Base-by-base conservation (phyloP, 2,329 filamentous ascomycete genomes). In the Colletotrichum lentis region DNA sequence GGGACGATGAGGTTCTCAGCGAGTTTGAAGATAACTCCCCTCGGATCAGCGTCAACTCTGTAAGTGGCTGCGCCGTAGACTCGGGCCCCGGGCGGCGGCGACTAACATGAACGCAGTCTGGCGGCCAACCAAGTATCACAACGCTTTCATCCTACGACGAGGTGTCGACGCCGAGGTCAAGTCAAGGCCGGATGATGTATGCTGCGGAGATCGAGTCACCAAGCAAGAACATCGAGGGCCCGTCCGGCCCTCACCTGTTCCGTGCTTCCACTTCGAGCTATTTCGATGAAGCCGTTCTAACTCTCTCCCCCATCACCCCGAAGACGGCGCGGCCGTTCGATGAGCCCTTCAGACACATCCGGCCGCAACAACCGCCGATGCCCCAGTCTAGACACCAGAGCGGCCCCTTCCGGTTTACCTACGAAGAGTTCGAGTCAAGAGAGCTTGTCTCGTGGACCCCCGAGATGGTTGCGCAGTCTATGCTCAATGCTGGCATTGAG, bases 91-190 rank as follows among this genome's bases (percentile, higher is more conserved):
- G 14, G 5, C n/a, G 31, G 37, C 44, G 69, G 54, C 22, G 69
- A 62, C 71, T 74, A 64, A 70, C 57, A 8, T 44, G 52, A 52
- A 27, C 64, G 55, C 24, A 73, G 72, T 72, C 72, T 52, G 67
- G 70, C 41, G 86, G 85, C 73, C 87, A 91, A 74, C 88, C 88
- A 68, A 96, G 93, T 81, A 88, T 94, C 76, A 95, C 93, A 3
- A 97, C 94, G 2, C 84, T 96, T 44, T 97, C 94, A 7, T 95
- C 93, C 1, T 94, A 91, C 74, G 93, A 96, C 74, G 94, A 97
- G 76, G 85, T 90, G 3, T 88, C 88, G 37, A 97, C 94, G 31
- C 94, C 94, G 20, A 86, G 88, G 70, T 91, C 91, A 53, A 86
- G 82, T 73, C 84, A 84, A 72, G 84, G 86, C 71, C 85, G 87